Evolutionary conservation across 2,329 filamentous ascomycete species (phyloP).

Genomic region (Gliomastix tumulicola): DNA sequence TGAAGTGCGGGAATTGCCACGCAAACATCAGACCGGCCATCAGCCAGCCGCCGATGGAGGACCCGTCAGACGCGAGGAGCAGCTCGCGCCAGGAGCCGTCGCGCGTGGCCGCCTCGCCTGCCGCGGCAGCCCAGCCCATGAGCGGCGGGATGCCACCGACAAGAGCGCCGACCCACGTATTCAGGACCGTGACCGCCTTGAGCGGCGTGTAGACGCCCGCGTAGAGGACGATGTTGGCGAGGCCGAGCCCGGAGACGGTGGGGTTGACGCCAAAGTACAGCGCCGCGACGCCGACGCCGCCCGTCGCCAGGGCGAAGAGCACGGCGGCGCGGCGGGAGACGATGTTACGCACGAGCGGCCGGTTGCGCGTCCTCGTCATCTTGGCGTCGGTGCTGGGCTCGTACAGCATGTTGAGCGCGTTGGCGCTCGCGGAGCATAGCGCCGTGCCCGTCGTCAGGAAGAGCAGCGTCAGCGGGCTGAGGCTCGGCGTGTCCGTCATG

Average conservation of each 20-base stretch:
- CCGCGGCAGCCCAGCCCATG: conserved; percentile 97
- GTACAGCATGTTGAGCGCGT: conserved; percentile 95
- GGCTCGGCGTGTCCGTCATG: conserved; percentile 62
- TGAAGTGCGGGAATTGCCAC: conserved; percentile 99
- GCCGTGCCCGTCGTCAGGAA: conserved; percentile 89
- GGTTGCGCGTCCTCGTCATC: conserved; percentile 89
- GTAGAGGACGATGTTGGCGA: conserved; percentile 80
- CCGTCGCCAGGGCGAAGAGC: conserved; percentile 72
- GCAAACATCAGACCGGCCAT: conserved; percentile 78
- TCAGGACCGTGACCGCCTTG: conserved; percentile 78
- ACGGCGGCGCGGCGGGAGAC: conserved; percentile 65
- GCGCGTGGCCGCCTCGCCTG: conserved; percentile 74
- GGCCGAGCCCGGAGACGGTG: conserved; percentile 80
- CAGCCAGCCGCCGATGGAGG: conserved; percentile 75
- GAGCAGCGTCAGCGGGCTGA: conserved; percentile 83
- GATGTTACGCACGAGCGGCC: conserved; percentile 78
- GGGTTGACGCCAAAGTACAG: conserved; percentile 91
- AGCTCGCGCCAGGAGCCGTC: conserved; percentile 73
- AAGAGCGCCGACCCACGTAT: conserved; percentile 92
- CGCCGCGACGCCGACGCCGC: conserved; percentile 58
- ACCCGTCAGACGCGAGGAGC: conserved; percentile 58
- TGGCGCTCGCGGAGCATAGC: conserved; percentile 83
- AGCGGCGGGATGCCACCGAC: conserved; percentile 91
- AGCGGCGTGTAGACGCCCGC: conserved; percentile 89
- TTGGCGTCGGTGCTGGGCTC: conserved; percentile 84